Evolutionary conservation across 495 filamentous ascomycete genomes (phyloP), one percentile per base, ranked within the genome.

Genomic region (Penicillium psychrofluorescens): DNA sequence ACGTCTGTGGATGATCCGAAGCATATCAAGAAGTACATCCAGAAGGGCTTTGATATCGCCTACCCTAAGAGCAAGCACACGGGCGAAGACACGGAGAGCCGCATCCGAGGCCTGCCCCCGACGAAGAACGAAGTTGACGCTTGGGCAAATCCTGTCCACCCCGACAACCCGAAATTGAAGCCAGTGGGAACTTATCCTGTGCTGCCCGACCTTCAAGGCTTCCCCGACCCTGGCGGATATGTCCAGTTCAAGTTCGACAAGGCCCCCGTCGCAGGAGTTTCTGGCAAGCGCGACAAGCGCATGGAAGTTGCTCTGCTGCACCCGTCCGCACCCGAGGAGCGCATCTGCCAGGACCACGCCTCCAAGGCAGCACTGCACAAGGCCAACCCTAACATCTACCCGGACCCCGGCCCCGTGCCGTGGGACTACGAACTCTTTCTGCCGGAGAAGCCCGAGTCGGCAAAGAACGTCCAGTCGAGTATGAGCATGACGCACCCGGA

Each of bases 231-330:
- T 22, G 88, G 88, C 43, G 81, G 83, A 11, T 96, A 88, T 61
- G 80, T 94, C 45, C 79, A 90, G 9, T 79, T 90, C 64, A 96
- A 97, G 50, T 96, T 96, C 66, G 72, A 76, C 34, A 87, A 83
- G 37, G 88, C 91, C 45, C 91, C 92, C 0, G 75, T 89, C 7
- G 64, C 73, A 30, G 59, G 74, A 12, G 68, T 71, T 9, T 59
- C 54, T 36, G 60, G 63, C 7, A 74, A 66, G 50, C 90, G 91
- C 58, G 92, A 97, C 59, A 72, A 74, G 36, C 84, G 94, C 29
- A 79, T 97, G 45, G 86, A 94, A 46, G 77, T 83, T 32, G 86
- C 80, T 45, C 64, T 98, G 35, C 72, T 98, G 40, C 79, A 80
- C 35, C 90, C 90, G 1, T 62, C 74, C 3, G 74, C 77, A 6